phyloP scores from a whole-genome alignment of 768 basidiomycete genomes.

The Tricholoma terreum region DNA sequence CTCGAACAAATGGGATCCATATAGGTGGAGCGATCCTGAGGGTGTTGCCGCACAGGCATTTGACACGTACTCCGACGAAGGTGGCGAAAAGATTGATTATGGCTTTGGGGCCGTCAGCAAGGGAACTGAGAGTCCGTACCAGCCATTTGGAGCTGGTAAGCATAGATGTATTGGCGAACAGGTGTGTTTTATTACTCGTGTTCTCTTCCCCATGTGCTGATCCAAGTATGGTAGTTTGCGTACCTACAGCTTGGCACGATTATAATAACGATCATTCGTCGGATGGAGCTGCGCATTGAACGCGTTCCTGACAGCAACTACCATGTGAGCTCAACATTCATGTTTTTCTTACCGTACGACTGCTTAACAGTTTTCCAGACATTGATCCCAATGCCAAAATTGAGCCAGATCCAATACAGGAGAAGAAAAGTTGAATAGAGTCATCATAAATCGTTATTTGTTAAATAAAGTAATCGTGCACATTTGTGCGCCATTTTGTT shows the following conservation, averaged over 20 bases:
- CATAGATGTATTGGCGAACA: conserved; percentile 95
- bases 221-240: conserved; percentile 61
- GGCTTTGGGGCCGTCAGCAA: conserved; percentile 96
- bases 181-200: conserved; percentile 33
- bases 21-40: conserved; percentile 81
- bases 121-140: conserved; percentile 93
- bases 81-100: conserved; percentile 90
- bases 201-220: neutral
- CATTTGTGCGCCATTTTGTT: neutral
- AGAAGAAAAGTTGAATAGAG: conserved; percentile 54
- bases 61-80: conserved; percentile 68
- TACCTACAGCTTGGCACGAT: conserved; percentile 90
- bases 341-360: neutral
- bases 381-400: conserved; percentile 90
- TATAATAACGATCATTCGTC: conserved; percentile 73
- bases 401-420: conserved; percentile 63
- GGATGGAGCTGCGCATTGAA: conserved; percentile 71
- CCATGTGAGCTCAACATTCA: conserved; percentile 54
- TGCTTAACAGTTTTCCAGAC: conserved; percentile 48
- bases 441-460: neutral
- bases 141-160: conserved; percentile 96
- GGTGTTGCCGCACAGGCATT: conserved; percentile 80
- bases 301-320: conserved; percentile 84
- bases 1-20: conserved; percentile 69
- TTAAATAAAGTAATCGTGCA: neutral